These are phyloP conservation scores for Naganishia randhawae DNA, from an alignment of 768 basidiomycete species.

Conservation along the genomic window DNA sequence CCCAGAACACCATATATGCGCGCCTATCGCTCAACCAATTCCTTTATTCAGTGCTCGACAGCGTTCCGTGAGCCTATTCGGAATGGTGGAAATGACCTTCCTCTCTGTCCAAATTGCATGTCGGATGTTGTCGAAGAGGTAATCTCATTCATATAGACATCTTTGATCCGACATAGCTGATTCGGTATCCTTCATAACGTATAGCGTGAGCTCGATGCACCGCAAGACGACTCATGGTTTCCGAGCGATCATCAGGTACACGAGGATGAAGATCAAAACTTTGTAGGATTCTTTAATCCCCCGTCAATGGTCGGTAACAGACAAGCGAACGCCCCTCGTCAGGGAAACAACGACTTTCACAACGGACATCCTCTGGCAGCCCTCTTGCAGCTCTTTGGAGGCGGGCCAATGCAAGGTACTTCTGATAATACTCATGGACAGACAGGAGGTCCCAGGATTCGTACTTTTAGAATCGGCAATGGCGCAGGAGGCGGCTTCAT, in stretches of 20 bases:
- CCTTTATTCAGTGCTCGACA: slow-evolving; percentile 15
- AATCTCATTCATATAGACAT: neutral
- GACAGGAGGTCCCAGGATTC: slow-evolving; percentile 2
- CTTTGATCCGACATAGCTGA: neutral
- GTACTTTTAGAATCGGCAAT: slow-evolving; percentile 39
- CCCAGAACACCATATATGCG: too few species aligned
- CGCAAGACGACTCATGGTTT: slow-evolving; percentile 14
- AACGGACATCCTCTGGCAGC: slow-evolving; percentile 1
- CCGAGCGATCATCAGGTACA: neutral
- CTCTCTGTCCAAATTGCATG: slow-evolving; percentile 24
- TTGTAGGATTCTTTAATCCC: slow-evolving; percentile 26
- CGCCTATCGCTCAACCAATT: neutral
- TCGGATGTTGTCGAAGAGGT: slow-evolving; percentile 26
- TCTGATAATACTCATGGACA: too few species aligned
- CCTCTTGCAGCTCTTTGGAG: slow-evolving; percentile 7
- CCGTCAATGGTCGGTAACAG: slow-evolving; percentile 21
- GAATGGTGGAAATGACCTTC: slow-evolving; percentile 1
- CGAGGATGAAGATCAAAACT: neutral
- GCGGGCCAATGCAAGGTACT: neutral
- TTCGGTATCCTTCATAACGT: neutral
- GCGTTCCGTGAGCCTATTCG: slow-evolving; percentile 21
- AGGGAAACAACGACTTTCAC: neutral
- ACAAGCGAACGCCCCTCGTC: slow-evolving; percentile 6
- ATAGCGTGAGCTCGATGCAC: slow-evolving; percentile 21
- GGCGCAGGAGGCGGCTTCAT: slow-evolving; percentile 38